A percentile compares a stretch with the other conserved stretches of the same genome.
These are phyloP conservation scores for Somion occarium DNA, from an alignment of 1,284 basidiomycete genomes.

Conservation along the genomic window DNA sequence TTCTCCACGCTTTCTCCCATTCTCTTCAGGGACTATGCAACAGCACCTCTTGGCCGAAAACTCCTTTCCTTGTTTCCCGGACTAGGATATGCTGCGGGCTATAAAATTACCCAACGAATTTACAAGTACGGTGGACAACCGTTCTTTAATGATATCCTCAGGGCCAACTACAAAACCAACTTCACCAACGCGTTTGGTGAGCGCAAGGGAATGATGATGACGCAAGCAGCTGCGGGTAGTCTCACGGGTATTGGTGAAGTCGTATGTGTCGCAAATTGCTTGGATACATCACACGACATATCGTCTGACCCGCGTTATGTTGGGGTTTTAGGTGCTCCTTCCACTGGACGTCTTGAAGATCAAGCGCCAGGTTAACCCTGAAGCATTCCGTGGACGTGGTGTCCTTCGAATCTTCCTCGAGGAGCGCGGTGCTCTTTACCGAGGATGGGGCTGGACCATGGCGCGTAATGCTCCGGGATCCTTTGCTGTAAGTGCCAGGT, in stretches of 20 bases:
- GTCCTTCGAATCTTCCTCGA: constrained; percentile 88
- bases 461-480: constrained; percentile 95
- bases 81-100: constrained; percentile 95
- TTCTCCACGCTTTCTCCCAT: constrained; percentile 61
- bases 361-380: constrained; percentile 96
- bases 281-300: background rate
- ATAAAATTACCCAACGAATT: constrained; percentile 91
- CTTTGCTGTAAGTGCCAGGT: constrained; percentile 70
- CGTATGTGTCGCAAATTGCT: constrained; percentile 40
- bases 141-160: constrained; percentile 93
- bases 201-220: constrained; percentile 92
- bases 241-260: constrained; percentile 97
- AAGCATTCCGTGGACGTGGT: constrained; percentile 91
- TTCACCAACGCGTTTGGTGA: constrained; percentile 92
- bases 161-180: constrained; percentile 65
- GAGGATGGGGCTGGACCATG: constrained; percentile 99
- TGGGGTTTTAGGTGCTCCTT: constrained; percentile 63
- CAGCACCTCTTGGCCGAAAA: constrained; percentile 65
- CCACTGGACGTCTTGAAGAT: constrained; percentile 97
- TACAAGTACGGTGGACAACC: constrained; percentile 99
- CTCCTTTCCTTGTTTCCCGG: constrained; percentile 95
- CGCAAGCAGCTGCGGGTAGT: constrained; percentile 93
- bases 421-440: constrained; percentile 89
- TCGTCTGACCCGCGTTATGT: background rate
- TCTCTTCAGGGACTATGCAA: constrained; percentile 85